These are phyloP conservation scores for Petunia axillaris DNA, from an alignment of 257 asterid species.

Conservation along the genomic window DNA sequence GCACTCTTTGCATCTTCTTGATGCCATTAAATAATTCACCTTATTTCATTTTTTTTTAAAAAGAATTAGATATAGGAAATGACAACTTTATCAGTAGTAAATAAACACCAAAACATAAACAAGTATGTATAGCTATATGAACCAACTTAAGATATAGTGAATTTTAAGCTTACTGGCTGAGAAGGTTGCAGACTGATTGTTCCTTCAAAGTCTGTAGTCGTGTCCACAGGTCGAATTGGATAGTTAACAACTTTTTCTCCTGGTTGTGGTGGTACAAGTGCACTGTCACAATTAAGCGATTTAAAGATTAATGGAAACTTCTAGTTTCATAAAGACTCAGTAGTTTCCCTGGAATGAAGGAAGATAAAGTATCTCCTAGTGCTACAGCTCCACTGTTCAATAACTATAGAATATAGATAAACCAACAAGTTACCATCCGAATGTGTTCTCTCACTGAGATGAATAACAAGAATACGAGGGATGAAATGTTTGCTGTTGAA, in stretches of 20 bases:
- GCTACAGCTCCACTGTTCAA: conserved; percentile 18
- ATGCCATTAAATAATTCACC: too few species aligned
- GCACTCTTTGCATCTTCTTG: too few species aligned
- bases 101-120: conserved; percentile 15
- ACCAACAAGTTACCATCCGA: background rate
- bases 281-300: conserved; percentile 52
- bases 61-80: background rate
- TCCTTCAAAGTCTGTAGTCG: conserved; percentile 91
- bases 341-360: conserved; percentile 15
- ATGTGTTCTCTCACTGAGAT: background rate
- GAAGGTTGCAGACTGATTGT: conserved; percentile 93
- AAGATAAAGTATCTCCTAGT: conserved; percentile 7
- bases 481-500: conserved; percentile 13
- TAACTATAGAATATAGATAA: background rate
- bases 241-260: conserved; percentile 92
- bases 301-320: conserved; percentile 18
- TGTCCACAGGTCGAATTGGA: conserved; percentile 94
- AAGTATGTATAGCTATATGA: background rate
- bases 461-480: conserved; percentile 15
- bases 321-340: background rate
- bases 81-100: background rate
- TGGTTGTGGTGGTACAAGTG: conserved; percentile 85
- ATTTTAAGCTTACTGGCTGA: conserved; percentile 64
- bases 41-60: too few species aligned
- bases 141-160: conserved; percentile 19